Percentiles rank a stretch among this genome's conserved stretches.
Evolutionary conservation across 352 stramenopile species (phyloP).

Genomic region (Phytophthora nicotianae): DNA sequence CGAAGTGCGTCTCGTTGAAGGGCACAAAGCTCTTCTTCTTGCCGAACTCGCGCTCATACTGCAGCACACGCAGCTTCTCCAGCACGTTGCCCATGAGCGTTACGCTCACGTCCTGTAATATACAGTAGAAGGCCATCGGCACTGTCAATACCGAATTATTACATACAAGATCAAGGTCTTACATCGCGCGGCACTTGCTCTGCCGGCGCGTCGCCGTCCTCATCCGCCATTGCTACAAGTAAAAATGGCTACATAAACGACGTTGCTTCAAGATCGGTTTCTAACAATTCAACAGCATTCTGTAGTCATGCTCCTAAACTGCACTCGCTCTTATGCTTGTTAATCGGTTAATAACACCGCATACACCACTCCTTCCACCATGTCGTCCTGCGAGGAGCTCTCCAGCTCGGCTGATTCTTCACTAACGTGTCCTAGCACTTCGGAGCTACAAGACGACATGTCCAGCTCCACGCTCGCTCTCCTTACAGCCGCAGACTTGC

Average conservation of each 20-base stretch:
- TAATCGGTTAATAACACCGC: constrained; percentile 6
- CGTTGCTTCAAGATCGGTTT: constrained; percentile 37
- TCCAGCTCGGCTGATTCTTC: constrained; percentile 14
- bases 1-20: constrained; percentile 82
- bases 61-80: constrained; percentile 81
- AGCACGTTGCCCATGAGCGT: constrained; percentile 85
- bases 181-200: constrained; percentile 30
- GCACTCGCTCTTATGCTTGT: constrained; percentile 20
- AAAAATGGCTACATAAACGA: constrained; percentile 9
- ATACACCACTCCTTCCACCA: background rate
- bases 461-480: constrained; percentile 27
- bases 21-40: constrained; percentile 82
- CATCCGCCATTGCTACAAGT: constrained; percentile 27
- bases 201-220: constrained; percentile 13
- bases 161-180: background rate
- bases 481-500: constrained; percentile 23
- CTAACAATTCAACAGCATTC: constrained; percentile 10
- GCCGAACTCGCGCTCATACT: constrained; percentile 78
- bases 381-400: constrained; percentile 30
- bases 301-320: constrained; percentile 20
- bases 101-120: constrained; percentile 68
- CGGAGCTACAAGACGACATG: constrained; percentile 28
- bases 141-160: background rate
- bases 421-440: constrained; percentile 11
- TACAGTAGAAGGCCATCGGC: constrained; percentile 3